Base-by-base conservation (phyloP, 2,329 filamentous ascomycete genomes). In the Colletotrichum theobromicola region DNA sequence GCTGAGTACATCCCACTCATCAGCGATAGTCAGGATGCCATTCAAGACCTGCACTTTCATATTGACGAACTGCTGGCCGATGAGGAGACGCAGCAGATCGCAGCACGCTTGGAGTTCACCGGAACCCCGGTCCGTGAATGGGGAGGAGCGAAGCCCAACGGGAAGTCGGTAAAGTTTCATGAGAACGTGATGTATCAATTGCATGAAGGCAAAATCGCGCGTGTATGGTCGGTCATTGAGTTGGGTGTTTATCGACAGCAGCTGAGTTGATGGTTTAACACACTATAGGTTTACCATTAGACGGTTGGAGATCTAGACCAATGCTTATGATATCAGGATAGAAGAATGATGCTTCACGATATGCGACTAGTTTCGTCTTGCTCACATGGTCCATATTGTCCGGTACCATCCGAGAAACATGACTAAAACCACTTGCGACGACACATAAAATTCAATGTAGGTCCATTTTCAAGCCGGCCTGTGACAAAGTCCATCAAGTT, bases 101-200 rank as follows among this genome's bases (percentile, higher is more conserved):
- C 81, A 4, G 80, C 79, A 53, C 77, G 81, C 15, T 58, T 85
- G 28, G 76, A 78, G 65, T 81, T 83, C 66, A 78, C 76, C 4
- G 83, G 83, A 1, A 81, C 75, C 7, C 83, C 82, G 4, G 77
- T 77, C 4, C 76, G 66, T 24, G 66, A 62, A 18, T 78, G 83
- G 21, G 76, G 76, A 9, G 83, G 81, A 15, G 78, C 78, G 5
- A 72, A 77, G 55, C 79, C 80, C 7, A 82, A 76, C n/a, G 82
- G 81, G 12, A 77, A 77, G 7, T 5, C 53, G 7, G 81, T 84
- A 7, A 58, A 37, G 3, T 82, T 84, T 65, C 68, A 74, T 18
- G 84, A 85, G 76, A 79, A 82, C 58, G 83, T 81, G 26, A 81
- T 82, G 7, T 85, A 84, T 69, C 77, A 78, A 63, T 78, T 85